Percentiles rank a stretch among this genome's conserved stretches.
phyloP scores from a whole-genome alignment of 768 basidiomycete genomes.

The Trametes gibbosa region DNA sequence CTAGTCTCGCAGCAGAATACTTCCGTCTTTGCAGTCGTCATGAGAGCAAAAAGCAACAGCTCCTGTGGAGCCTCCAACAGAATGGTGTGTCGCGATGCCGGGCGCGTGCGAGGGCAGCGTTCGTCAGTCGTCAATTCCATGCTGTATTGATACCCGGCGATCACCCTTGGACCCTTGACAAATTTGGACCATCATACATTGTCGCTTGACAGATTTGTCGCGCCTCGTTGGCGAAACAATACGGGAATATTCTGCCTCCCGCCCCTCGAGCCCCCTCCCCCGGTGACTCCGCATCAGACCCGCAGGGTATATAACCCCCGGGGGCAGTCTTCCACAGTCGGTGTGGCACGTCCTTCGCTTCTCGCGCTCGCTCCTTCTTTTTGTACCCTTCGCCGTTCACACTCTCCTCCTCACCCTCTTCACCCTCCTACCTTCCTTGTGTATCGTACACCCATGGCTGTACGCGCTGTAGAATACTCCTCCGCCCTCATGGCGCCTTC shows the following conservation, averaged over 20 bases:
- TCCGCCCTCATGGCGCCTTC: too few relatives aligned
- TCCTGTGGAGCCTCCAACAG: conserved; percentile 4
- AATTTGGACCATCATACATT: conserved; percentile 16
- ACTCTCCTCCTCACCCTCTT: neutral
- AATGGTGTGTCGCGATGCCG: conserved; percentile 5
- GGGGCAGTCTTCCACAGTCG: neutral
- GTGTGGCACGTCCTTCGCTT: conserved; percentile 11
- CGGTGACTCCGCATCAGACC: conserved; percentile 18
- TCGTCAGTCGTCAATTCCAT: conserved; percentile 1
- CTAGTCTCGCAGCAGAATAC: neutral
- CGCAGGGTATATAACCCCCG: conserved; percentile 15
- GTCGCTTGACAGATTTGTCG: conserved; percentile 21
- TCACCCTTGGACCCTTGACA: conserved; percentile 15
- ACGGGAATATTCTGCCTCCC: conserved; percentile 11
- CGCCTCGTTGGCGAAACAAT: conserved; percentile 19
- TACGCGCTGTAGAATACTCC: conserved; percentile 3
- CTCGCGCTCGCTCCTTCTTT: conserved; percentile 16
- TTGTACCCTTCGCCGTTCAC: neutral
- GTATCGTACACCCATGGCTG: conserved; percentile 18
- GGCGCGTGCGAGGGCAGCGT: neutral
- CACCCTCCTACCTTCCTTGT: neutral
- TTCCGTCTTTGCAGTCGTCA: neutral
- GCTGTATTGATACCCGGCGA: conserved; percentile 13
- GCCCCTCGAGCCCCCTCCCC: neutral
- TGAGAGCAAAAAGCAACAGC: neutral